A percentile compares a stretch with the other conserved stretches of the same genome.
Evolutionary conservation across 441 rosid species (phyloP).

Genomic region (Macaranga tanarius): DNA sequence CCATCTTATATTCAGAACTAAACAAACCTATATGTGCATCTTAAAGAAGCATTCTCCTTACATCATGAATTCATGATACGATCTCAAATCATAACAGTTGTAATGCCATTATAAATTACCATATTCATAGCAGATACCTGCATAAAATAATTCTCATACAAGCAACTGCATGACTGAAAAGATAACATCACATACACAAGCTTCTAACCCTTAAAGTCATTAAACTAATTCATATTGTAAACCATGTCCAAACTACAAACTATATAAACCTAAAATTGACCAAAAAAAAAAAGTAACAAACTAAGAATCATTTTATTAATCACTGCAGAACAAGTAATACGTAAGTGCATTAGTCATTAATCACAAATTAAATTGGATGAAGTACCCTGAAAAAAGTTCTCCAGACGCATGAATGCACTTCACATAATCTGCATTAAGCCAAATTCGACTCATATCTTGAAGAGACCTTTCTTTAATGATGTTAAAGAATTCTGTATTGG

Average conservation of each 20-base stretch:
- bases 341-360: background rate
- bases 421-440: conserved; percentile 92
- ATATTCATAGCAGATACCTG: background rate
- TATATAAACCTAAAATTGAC: background rate
- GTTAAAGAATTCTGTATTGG: conserved; percentile 74
- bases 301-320: background rate
- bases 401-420: conserved; percentile 90
- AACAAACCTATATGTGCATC: background rate
- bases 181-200: background rate
- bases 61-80: background rate
- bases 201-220: background rate
- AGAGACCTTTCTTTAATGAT: conserved; percentile 75
- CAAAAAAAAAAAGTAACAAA: background rate
- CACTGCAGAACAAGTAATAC: background rate
- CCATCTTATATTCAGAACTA: background rate
- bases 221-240: conserved; percentile 9
- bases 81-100: background rate
- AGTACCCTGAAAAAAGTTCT: conserved; percentile 90
- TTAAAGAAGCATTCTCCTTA: background rate
- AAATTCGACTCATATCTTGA: conserved; percentile 71
- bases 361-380: background rate
- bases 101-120: background rate
- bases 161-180: background rate
- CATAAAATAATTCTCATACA: background rate
- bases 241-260: conserved; percentile 1